Percentiles rank a stretch among this genome's conserved stretches.
These are phyloP conservation scores for Exophiala lecanii-corni DNA, from an alignment of 2,329 filamentous ascomycete genomes.

Conservation along the genomic window DNA sequence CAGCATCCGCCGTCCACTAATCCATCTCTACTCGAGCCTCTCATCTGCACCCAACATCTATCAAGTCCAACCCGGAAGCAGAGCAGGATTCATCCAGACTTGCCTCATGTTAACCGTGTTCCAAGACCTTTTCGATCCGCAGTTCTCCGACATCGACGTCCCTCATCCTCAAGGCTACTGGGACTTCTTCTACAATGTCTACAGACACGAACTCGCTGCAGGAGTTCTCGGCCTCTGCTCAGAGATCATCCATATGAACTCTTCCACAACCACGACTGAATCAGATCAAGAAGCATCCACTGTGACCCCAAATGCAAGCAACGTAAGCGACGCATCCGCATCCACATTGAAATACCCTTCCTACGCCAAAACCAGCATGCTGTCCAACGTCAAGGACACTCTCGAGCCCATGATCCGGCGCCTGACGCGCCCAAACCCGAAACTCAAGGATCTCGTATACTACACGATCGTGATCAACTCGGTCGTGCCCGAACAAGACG, in stretches of 20 bases:
- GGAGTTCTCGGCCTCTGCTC: conserved; percentile 21
- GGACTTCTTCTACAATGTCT: conserved; percentile 26
- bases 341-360: conserved; percentile 2
- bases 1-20: conserved; percentile 29
- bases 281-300: not conserved
- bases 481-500: conserved; percentile 3
- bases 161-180: conserved; percentile 24
- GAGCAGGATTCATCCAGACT: conserved; percentile 27
- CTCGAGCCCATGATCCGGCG: conserved; percentile 23
- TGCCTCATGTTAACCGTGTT: conserved; percentile 29
- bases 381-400: conserved; percentile 18
- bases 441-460: conserved; percentile 23
- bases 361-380: conserved; percentile 17
- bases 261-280: not conserved
- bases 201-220: conserved; percentile 20
- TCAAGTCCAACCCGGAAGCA: conserved; percentile 24
- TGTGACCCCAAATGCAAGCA: not conserved
- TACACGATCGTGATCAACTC: conserved; percentile 21
- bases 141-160: conserved; percentile 28
- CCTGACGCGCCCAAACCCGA: conserved; percentile 15
- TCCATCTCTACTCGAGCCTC: conserved; percentile 30
- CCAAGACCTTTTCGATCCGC: conserved; percentile 33
- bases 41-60: conserved; percentile 16
- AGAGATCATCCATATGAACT: conserved; percentile 13
- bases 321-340: not conserved